Evolutionary conservation across 2,329 filamentous ascomycete genomes (phyloP).

Genomic region (Elsinoe fawcettii): DNA sequence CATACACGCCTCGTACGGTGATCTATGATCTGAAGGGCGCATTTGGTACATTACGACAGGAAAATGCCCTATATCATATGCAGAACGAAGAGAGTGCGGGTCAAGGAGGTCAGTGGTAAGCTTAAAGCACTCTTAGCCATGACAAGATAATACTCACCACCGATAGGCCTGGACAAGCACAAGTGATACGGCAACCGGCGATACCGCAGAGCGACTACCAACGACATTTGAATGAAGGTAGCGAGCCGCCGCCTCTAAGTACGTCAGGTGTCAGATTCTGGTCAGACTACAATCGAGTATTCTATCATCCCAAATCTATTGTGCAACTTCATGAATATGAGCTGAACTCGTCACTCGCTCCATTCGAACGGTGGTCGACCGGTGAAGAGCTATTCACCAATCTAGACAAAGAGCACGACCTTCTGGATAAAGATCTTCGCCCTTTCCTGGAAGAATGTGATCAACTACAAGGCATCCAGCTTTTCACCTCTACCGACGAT

Average conservation of each 20-base stretch:
- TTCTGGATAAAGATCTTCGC: constrained; percentile 83
- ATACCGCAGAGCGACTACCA: constrained; percentile 72
- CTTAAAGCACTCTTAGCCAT: neutral
- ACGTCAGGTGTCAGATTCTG: constrained; percentile 78
- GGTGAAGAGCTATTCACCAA: constrained; percentile 63
- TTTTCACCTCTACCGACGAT: constrained; percentile 47
- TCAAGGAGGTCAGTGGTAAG: constrained; percentile 39
- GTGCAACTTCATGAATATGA: constrained; percentile 84
- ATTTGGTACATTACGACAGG: constrained; percentile 79
- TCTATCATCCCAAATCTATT: constrained; percentile 80
- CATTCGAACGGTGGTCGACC: constrained; percentile 68
- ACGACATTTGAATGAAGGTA: constrained; percentile 65
- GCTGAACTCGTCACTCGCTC: constrained; percentile 68
- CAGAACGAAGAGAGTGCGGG: constrained; percentile 40
- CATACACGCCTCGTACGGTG: constrained; percentile 81
- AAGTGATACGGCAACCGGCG: constrained; percentile 59
- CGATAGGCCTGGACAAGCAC: constrained; percentile 55
- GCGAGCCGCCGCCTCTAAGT: constrained; percentile 55
- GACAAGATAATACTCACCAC: neutral
- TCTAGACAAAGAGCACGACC: constrained; percentile 60
- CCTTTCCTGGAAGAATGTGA: constrained; percentile 91
- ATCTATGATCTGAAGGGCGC: constrained; percentile 94
- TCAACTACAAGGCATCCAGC: constrained; percentile 77
- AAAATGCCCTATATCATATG: constrained; percentile 77
- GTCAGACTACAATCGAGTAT: constrained; percentile 93